Evolutionary conservation across 2,329 filamentous ascomycete species (phyloP).

Genomic region (Alternaria longipes): DNA sequence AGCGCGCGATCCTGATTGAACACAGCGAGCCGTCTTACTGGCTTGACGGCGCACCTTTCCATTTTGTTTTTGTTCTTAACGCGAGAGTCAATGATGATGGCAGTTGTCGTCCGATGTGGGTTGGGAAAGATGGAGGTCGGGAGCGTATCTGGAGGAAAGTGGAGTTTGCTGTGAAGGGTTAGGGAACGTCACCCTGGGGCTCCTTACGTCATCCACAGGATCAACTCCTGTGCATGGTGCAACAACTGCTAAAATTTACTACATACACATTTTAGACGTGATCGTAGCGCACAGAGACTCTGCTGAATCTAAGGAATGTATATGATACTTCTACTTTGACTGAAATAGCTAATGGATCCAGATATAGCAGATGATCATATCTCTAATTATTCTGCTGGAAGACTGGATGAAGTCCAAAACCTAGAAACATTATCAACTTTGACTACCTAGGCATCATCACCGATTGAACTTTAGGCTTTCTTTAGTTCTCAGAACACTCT

Average conservation of each 20-base stretch:
- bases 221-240: background rate
- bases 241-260: background rate
- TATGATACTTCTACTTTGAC: background rate
- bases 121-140: background rate
- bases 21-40: background rate
- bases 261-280: background rate
- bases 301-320: too few relatives aligned
- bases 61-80: too few relatives aligned
- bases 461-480: background rate
- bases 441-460: background rate
- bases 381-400: background rate
- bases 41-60: background rate
- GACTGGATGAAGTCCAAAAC: background rate
- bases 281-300: fast-evolving
- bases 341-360: background rate
- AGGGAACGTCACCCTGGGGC: background rate
- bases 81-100: background rate
- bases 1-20: background rate
- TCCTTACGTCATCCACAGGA: background rate
- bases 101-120: background rate
- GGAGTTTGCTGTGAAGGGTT: background rate
- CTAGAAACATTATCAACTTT: background rate
- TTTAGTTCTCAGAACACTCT: background rate
- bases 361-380: background rate
- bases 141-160: background rate